Base-by-base conservation (phyloP, 331 rosid genomes). In the Acacia concinna region DNA sequence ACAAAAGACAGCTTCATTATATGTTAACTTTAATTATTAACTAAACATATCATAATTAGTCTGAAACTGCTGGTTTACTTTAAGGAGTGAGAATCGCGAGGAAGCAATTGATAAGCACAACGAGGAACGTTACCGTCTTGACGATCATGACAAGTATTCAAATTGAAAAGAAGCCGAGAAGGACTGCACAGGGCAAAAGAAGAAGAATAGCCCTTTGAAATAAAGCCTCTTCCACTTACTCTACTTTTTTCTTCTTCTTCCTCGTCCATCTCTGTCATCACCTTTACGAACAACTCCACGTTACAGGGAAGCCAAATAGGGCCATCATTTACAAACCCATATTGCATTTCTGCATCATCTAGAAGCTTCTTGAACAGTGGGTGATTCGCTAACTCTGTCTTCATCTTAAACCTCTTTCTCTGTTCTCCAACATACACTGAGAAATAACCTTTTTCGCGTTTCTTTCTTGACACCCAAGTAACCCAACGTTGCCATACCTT, bases 241-340 rank as follows among this genome's bases (percentile, higher is more conserved):
- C 11, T 11, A 14, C 13, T 60, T 60, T 13, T 8, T 27, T 5
- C 30, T 69, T 34, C 38, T 20, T 51, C 81, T 1, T 75, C 76
- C 12, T 56, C 44, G 68, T 85, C 88, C 84, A 90, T 87, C 86
- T 90, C 85, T 10, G 84, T 87, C 79, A 91, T 72, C 8, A 89
- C 91, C 27, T 83, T 71, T 49, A 46, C 79, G 81, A 93, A 93
- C 79, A 86, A 69, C 62, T 78, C 91, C 5, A 85, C 90, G 0
- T 81, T 86, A 35, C 96, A 93, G 28, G 96, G 96, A 83, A 93
- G 97, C 85, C 85, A 77, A 64, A 93, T 83, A 0, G 85, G 88
- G 0, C 88, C 88, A 68, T 85, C 85, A 68, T 52, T 38, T 14
- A 41, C 38, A 18, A 81, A 78, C 47, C 71, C 88, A 69, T 47